phyloP scores from a whole-genome alignment of 2,329 filamentous ascomycete species.

The Ophiostoma populinum region DNA sequence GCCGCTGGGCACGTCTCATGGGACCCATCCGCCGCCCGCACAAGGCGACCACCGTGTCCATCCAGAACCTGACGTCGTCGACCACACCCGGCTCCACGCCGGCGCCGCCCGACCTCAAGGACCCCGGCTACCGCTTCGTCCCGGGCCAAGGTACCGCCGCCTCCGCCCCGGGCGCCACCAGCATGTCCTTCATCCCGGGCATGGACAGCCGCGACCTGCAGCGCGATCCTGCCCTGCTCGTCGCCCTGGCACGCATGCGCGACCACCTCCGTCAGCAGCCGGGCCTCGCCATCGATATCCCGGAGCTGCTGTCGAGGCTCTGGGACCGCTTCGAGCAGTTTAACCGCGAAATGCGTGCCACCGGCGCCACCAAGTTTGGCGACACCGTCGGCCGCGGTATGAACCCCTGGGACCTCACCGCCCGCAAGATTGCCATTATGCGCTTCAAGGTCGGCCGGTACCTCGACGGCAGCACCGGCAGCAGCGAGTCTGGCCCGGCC shows the following conservation, averaged over 20 bases:
- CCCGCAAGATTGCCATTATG: conserved; percentile 29
- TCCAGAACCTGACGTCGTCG: no score
- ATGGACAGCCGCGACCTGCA: conserved; percentile 12
- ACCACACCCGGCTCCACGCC: no score
- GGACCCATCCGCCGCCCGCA: conserved; percentile 10
- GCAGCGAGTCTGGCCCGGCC: neutral
- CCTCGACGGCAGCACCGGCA: conserved; percentile 18
- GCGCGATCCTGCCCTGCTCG: conserved; percentile 22
- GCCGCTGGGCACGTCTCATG: conserved; percentile 31
- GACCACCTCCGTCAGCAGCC: conserved; percentile 26
- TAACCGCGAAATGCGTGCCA: conserved; percentile 19
- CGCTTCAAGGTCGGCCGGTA: conserved; percentile 28
- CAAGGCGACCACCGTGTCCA: no score
- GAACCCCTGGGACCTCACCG: conserved; percentile 30
- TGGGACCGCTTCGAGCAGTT: conserved; percentile 26
- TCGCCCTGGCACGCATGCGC: conserved; percentile 23
- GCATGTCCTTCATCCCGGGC: neutral
- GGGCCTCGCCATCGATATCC: conserved; percentile 27
- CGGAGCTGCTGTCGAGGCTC: conserved; percentile 24
- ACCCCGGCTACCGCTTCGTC: conserved; percentile 5
- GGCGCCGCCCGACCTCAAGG: neutral
- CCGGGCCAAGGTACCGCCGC: conserved; percentile 5
- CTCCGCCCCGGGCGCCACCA: neutral
- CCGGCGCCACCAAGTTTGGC: conserved; percentile 12
- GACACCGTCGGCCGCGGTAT: conserved; percentile 18